Base-by-base conservation (phyloP, 2,329 filamentous ascomycete species). In the Apiospora kogelbergensis region DNA sequence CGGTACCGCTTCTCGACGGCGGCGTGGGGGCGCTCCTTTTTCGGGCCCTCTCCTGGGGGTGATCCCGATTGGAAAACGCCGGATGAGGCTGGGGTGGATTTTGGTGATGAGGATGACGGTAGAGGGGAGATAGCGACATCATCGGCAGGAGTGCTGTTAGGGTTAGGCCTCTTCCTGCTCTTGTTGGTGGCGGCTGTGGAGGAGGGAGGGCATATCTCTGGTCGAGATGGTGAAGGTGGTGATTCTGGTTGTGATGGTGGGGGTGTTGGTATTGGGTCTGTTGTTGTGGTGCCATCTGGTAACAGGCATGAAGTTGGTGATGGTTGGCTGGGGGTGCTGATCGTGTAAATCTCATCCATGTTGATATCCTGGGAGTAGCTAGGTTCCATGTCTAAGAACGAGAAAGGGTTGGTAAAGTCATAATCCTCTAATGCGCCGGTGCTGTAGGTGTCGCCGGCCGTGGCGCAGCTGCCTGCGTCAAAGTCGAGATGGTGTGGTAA, bases 1-100 rank as follows among this genome's bases (percentile, higher is more conserved):
- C 63, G 63, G 22, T 65, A 65, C 3, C 63, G 63, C 63, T 65
- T 65, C 40, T 65, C 63, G 40, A 65, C 40, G 6, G 30, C 63
- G 10, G 63, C 40, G 40, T 65, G 63, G 37, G 63, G 63, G 1
- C 63, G 63, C 11, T 64, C 20, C 9, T 37, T 33, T 2, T 33
- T 57, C 13, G 26, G 48, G 3, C 24, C 26, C 7, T 46, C 45
- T 17, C 5, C 15, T 20, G 6, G 13, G 5, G 48, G 48, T 3
- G 48, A 57, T 17, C 24, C 24, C 7, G 48, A 57, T 17, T 30
- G 13, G 2, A 24, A 42, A 42, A 15, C 33, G 33, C 4, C 33
- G 3, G 33, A 4, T 33, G 33, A 33, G 3, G 33, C 7, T 33
- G 33, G 7, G 3, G 33, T 7, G 3, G 33, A 57, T n/a, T n/a